Percentiles rank a stretch among this genome's conserved stretches.
Conservation (phyloP, 179 eudicot genomes). For the Carnegiea gigantea region DNA sequence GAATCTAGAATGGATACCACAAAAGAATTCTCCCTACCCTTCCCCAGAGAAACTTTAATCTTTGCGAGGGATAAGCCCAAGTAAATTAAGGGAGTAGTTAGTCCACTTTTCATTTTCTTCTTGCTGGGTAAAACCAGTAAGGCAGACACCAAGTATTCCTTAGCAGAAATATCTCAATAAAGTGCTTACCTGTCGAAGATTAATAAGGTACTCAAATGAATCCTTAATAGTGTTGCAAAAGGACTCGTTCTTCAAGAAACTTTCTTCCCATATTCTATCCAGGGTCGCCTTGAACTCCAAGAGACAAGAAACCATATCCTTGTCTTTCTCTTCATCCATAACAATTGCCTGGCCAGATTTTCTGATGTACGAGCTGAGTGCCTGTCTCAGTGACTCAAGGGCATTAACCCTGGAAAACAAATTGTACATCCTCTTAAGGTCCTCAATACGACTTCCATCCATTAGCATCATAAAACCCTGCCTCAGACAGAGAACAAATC, state of each 20-base stretch:
- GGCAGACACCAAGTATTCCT: not conserved
- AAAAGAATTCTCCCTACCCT: too few species aligned
- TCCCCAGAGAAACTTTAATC: too few species aligned
- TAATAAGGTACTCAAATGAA: conserved; percentile 94
- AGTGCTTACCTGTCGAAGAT: conserved; percentile 83
- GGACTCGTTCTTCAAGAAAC: conserved; percentile 81
- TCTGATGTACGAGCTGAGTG: conserved; percentile 71
- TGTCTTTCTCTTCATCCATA: conserved; percentile 96
- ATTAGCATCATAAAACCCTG: conserved; percentile 90
- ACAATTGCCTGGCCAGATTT: conserved; percentile 77
- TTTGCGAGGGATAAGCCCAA: too few species aligned
- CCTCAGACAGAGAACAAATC: conserved; percentile 6
- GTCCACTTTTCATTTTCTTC: too few species aligned
- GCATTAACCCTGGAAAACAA: conserved; percentile 76
- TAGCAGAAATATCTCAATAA: not conserved
- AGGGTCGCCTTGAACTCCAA: conserved; percentile 85
- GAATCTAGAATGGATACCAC: too few species aligned
- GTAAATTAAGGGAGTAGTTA: too few species aligned
- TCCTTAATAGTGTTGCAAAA: conserved; percentile 89
- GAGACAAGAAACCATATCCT: conserved; percentile 86
- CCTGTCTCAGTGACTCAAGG: conserved; percentile 79
- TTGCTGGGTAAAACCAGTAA: not conserved
- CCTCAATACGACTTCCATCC: conserved; percentile 85
- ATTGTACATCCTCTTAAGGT: conserved; percentile 73
- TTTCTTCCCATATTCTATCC: conserved; percentile 93